Conservation (phyloP, 2,329 filamentous ascomycete species). For the Pseudogymnoascus destructans region DNA sequence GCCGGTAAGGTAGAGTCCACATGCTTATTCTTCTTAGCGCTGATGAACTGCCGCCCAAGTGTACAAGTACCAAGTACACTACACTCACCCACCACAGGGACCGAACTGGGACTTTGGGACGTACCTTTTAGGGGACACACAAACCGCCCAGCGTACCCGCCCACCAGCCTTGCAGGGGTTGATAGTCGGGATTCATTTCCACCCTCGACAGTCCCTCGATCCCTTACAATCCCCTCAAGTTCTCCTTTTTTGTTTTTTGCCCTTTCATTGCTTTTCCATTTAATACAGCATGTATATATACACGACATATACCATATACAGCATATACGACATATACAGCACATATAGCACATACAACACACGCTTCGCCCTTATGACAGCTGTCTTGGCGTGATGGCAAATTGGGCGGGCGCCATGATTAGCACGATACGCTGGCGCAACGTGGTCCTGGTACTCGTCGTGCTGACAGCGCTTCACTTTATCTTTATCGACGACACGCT, state of each 20-base stretch:
- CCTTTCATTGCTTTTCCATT: background rate
- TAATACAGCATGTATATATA: background rate
- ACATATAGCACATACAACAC: background rate
- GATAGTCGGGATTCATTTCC: constrained; percentile 1
- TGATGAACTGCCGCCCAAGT: background rate
- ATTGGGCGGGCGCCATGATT: constrained; percentile 1
- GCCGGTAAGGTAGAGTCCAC: background rate
- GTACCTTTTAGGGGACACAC: background rate
- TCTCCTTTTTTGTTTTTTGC: background rate
- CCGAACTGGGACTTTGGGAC: background rate
- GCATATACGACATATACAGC: background rate
- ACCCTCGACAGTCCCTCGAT: background rate
- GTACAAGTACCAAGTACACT: too few relatives aligned
- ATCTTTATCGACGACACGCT: constrained; percentile 6
- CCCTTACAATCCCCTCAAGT: too few relatives aligned
- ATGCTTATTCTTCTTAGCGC: background rate
- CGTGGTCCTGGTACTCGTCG: background rate
- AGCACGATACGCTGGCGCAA: constrained; percentile 5
- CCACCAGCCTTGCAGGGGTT: background rate
- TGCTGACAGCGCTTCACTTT: constrained; percentile 4
- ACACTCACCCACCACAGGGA: background rate
- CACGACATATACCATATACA: background rate
- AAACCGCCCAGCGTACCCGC: background rate
- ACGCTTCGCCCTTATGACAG: background rate
- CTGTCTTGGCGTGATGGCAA: constrained; percentile 1